Percentiles rank a stretch among this genome's conserved stretches.
phyloP scores from a whole-genome alignment of 805 yeast species.

The Candida parachauliodes region DNA sequence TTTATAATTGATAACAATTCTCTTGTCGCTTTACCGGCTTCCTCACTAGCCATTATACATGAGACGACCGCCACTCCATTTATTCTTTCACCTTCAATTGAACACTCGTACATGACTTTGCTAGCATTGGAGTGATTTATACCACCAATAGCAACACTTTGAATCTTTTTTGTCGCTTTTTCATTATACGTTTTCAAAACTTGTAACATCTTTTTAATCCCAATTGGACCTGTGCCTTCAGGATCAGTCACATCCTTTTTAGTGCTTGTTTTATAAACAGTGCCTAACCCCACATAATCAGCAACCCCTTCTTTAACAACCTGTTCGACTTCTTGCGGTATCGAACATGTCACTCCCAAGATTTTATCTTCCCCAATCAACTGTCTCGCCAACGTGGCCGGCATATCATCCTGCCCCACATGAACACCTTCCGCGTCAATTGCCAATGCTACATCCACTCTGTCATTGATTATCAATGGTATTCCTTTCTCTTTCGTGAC shows the following conservation, averaged over 20 bases:
- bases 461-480: conserved; percentile 81
- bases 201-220: conserved; percentile 52
- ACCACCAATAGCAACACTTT: conserved; percentile 81
- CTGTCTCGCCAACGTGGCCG: conserved; percentile 51
- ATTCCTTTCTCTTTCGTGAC: conserved; percentile 57
- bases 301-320: conserved; percentile 50
- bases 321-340: conserved; percentile 49
- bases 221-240: conserved; percentile 55
- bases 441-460: conserved; percentile 87
- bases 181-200: conserved; percentile 31
- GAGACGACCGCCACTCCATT: conserved; percentile 93
- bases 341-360: conserved; percentile 73
- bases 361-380: conserved; percentile 72
- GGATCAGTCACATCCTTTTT: conserved; percentile 57
- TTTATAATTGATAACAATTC: conserved; percentile 27
- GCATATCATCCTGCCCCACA: conserved; percentile 90
- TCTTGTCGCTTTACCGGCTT: conserved; percentile 51
- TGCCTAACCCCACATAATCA: conserved; percentile 85
- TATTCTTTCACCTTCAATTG: conserved; percentile 42
- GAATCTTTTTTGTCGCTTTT: conserved; percentile 32
- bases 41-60: conserved; percentile 64
- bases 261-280: conserved; percentile 71
- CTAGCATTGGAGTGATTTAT: conserved; percentile 60
- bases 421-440: conserved; percentile 89
- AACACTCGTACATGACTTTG: conserved; percentile 50